These are phyloP conservation scores for Metarhizium humberi DNA, from an alignment of 2,329 filamentous ascomycete species.

Conservation along the genomic window DNA sequence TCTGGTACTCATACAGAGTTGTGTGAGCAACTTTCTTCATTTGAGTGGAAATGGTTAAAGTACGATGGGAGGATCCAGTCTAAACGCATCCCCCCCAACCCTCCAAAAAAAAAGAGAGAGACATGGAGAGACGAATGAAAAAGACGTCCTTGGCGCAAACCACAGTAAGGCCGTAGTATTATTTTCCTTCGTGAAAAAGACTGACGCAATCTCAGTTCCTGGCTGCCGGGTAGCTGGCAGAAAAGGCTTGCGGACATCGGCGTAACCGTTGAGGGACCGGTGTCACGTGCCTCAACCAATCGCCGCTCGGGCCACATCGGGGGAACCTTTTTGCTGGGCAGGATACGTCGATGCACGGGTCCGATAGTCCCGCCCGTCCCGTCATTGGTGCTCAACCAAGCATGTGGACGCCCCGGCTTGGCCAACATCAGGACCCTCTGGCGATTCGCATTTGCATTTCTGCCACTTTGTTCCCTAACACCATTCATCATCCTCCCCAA, in stretches of 20 bases:
- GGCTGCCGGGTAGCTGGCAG: not conserved
- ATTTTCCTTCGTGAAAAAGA: no score
- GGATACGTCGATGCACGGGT: not conserved
- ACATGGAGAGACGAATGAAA: no score
- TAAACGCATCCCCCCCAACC: no score
- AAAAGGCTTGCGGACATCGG: not conserved
- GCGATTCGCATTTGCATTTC: not conserved
- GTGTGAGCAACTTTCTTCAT: no score
- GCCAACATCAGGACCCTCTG: not conserved
- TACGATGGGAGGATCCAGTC: no score
- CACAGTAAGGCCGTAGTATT: no score
- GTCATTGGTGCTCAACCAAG: conserved; percentile 3
- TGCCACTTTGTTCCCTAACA: not conserved
- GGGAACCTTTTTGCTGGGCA: not conserved
- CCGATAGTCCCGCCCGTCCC: conserved; percentile 1
- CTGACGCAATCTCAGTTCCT: no score
- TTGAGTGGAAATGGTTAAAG: no score
- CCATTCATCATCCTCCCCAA: not conserved
- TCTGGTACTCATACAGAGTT: no score
- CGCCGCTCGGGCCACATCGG: not conserved
- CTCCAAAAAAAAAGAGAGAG: no score
- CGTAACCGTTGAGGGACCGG: not conserved
- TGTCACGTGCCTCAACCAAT: not conserved
- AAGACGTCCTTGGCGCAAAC: no score
- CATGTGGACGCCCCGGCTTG: conserved; percentile 1